phyloP scores from a whole-genome alignment of 352 stramenopile genomes.

The Globisporangium mamillatum region DNA sequence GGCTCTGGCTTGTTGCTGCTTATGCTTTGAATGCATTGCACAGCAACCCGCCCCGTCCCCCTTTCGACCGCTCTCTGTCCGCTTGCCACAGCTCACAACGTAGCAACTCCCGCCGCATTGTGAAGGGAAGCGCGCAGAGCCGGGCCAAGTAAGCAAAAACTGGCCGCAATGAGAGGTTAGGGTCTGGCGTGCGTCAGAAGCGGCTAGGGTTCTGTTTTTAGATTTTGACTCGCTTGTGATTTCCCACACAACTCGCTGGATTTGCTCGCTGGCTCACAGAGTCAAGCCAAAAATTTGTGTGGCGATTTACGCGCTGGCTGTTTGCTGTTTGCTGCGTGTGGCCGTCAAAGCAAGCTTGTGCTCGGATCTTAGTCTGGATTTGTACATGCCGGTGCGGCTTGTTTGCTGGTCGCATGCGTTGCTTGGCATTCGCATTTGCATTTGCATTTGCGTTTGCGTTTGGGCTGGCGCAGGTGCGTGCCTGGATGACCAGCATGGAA shows the following conservation, averaged over 20 bases:
- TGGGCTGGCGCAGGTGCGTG: neutral
- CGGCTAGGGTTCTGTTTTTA: neutral
- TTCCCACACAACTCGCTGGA: neutral
- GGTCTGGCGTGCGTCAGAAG: neutral
- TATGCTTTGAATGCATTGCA: neutral
- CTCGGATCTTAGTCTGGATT: neutral
- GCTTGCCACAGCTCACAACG: neutral
- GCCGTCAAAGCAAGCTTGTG: neutral
- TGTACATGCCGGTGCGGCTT: neutral
- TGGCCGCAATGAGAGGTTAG: neutral
- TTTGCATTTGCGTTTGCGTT: neutral
- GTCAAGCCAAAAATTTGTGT: neutral
- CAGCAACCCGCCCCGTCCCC: conserved; percentile 1
- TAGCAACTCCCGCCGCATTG: conserved; percentile 1
- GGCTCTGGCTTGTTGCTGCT: neutral
- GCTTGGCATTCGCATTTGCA: too few species aligned
- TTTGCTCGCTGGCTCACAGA: neutral
- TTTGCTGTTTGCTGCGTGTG: neutral
- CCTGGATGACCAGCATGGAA: neutral
- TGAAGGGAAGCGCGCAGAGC: neutral
- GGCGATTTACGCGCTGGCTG: neutral
- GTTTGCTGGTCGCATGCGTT: neutral
- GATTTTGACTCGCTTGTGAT: neutral
- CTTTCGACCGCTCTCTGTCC: conserved; percentile 2
- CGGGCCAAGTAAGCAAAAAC: neutral